Conservation (phyloP, 2,329 filamentous ascomycete species). For the Davidsoniella eucalypti region DNA sequence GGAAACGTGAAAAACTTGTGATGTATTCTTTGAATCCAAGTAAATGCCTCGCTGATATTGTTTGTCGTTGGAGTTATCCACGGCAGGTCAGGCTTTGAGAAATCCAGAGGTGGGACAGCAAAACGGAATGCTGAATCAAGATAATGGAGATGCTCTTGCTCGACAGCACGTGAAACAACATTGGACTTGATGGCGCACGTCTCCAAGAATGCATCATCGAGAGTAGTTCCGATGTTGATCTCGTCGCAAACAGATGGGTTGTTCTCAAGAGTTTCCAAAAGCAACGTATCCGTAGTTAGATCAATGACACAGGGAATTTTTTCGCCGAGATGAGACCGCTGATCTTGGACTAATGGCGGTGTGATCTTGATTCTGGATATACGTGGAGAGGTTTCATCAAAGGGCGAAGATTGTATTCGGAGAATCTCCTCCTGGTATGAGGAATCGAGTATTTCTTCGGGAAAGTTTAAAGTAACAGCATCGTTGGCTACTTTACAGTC, state of each 20-base stretch:
- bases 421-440: no score
- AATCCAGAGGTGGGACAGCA: slow-evolving; percentile 18
- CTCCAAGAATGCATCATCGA: not conserved
- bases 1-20: not conserved
- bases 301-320: not conserved
- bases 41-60: not conserved
- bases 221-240: not conserved
- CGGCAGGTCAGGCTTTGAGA: slow-evolving; percentile 15
- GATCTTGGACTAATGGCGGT: slow-evolving; percentile 2
- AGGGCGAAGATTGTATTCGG: not conserved
- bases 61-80: slow-evolving; percentile 14
- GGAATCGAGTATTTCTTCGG: not conserved
- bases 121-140: slow-evolving; percentile 17
- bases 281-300: not conserved
- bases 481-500: slow-evolving; percentile 5
- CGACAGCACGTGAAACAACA: slow-evolving; percentile 7
- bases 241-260: not conserved
- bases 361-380: slow-evolving; percentile 1
- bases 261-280: no score
- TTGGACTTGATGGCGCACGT: slow-evolving; percentile 1
- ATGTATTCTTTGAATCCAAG: not conserved
- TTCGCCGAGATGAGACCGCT: not conserved
- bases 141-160: slow-evolving; percentile 19
- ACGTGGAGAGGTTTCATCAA: not conserved
- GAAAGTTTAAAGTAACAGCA: not conserved